Evolutionary conservation across 2,329 filamentous ascomycete genomes (phyloP), one percentile per base, ranked within the genome.

Genomic region (Ceratocystis papillata): DNA sequence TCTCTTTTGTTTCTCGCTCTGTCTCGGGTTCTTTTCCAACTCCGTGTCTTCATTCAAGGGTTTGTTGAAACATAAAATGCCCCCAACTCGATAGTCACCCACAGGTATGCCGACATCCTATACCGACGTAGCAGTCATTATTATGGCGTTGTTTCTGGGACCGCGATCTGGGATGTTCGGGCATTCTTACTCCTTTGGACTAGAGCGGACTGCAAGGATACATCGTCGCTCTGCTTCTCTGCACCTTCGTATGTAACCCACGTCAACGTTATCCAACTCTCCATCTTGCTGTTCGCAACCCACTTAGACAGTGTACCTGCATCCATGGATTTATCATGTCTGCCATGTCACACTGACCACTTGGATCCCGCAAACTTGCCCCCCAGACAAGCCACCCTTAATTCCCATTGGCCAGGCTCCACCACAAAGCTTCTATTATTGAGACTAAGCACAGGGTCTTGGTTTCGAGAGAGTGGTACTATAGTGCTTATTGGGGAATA

Each of bases 281-380:
- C 20, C 12, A 12, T 22, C 48, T 53, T 53, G 12, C n/a, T 22
- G 10, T 4, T 53, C 25, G 48, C 48, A 37, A 10, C 30, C 30
- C 25, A 53, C 48, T 12, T 53, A 25, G 25, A 53, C 20, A 37
- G 8, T 50, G 53, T 57, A 30, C 53, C 53, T 57, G 53, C 53
- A 57, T 33, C 53, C 53, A 57, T 57, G 28, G 22, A 57, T 25
- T 8, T 50, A 8, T 33, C 8, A 25, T 53, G 48, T 22, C 20
- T 53, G 20, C 20, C 48, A 53, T 53, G 48, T 22, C 48, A 53
- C 48, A 53, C 48, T 53, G 48, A 25, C 48, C 48, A 53, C 48
- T 53, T 25, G 20, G 48, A 53, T 25, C 48, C 48, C 48, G 48
- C 48, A 53, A 25, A 7, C 20, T 37, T 53, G 48, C 20, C 48